Evolutionary conservation across 768 basidiomycete species (phyloP), one percentile per base, ranked within the genome.

Genomic region (Tricholoma saponaceum): DNA sequence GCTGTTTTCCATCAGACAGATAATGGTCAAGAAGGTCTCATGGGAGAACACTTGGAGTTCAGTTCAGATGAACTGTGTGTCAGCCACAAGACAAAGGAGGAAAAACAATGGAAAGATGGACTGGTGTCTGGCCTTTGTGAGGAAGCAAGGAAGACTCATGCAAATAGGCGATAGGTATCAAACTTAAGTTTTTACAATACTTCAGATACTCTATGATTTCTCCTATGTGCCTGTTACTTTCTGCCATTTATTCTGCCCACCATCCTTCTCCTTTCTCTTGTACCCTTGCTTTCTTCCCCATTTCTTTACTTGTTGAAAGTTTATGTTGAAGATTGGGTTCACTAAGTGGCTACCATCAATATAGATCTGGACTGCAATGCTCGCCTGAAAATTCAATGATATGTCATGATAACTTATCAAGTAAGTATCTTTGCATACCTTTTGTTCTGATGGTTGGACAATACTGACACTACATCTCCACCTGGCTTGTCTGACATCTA

Each of bases 341-440:
- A 37, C 30, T 32, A 37, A 33, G 51, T 52, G 30, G 35, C 51
- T 25, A 52, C 14, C n/a, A 33, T 52, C 30, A 20, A 52, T 52
- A 22, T 37, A 20, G 23, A 52, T 52, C 35, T 32, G 35, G 22
- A 33, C 20, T 33, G 10, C n/a, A 18, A 52, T 10, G 22, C n/a
- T 26, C 18, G 1, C 30, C 51, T 37, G 30, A n/a, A 52, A 12
- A 33, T 52, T 30, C 18, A 33, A 32, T 32, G 16, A 33, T 33
- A 32, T 52, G 30, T 37, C 30, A 23, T 32, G 22, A 10, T 18
- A 52, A 52, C 18, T 20, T 18, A 52, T 52, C 30, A 52, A 13
- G 30, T 52, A 52, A 32, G 51, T 52, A 52, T 37, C 51, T 52
- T 52, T 52, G 18, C 51, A 33, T 52, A 32, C 51, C 30, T 32